phyloP scores from a whole-genome alignment of 2,329 filamentous ascomycete species.

The Pyricularia sp. region DNA sequence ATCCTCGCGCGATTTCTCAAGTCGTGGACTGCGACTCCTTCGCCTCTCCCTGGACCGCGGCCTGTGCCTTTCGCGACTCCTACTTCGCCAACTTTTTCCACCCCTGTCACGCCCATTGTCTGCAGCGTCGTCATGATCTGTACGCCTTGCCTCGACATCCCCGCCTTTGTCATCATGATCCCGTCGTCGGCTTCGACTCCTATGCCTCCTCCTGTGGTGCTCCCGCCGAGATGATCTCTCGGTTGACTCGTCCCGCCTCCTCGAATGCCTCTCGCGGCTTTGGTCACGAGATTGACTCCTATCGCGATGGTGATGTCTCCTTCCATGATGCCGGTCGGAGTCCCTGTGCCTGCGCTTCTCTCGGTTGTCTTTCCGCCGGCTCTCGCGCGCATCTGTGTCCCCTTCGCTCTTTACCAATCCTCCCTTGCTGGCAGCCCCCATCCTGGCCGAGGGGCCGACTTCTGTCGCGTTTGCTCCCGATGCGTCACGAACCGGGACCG shows the following conservation, averaged over 20 bases:
- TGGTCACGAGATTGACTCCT: constrained; percentile 13
- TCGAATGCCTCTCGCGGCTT: constrained; percentile 9
- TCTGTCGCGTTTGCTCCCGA: constrained; percentile 1
- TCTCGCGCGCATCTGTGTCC: neutral
- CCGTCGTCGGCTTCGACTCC: constrained; percentile 10
- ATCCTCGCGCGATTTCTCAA: constrained; percentile 9
- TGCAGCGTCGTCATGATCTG: neutral
- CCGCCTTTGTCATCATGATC: neutral
- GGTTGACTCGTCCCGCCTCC: neutral
- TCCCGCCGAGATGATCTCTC: neutral
- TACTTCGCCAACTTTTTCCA: neutral
- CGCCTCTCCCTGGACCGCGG: constrained; percentile 10
- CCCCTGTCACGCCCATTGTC: neutral
- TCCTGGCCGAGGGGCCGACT: neutral
- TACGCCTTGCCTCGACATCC: neutral
- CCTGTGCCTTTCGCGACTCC: constrained; percentile 17
- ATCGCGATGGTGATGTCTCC: neutral
- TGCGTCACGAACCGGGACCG: constrained; percentile 27
- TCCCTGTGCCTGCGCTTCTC: neutral
- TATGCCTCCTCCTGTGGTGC: constrained; percentile 12
- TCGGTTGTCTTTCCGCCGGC: neutral
- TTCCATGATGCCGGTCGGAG: neutral
- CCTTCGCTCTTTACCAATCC: neutral
- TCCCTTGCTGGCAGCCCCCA: neutral
- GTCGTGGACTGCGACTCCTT: constrained; percentile 19